Evolutionary conservation across 2,329 filamentous ascomycete species (phyloP), one percentile per base, ranked within the genome.

Genomic region (Ascochyta koolunga): DNA sequence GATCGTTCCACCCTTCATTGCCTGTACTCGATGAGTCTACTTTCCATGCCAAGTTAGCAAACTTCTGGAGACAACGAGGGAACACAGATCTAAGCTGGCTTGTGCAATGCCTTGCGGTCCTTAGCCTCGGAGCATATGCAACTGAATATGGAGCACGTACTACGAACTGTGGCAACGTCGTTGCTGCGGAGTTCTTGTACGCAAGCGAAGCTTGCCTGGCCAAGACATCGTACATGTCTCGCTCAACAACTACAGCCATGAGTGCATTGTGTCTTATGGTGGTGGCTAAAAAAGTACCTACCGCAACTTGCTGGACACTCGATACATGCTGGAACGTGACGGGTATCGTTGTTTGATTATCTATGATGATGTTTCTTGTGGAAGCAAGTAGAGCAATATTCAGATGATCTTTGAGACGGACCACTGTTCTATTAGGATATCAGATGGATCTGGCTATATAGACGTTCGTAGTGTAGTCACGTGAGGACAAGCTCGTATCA

Each of bases 201-300:
- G 62, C 65, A 24, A 53, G 54, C 29, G 64, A 66, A 54, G 62
- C 63, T 29, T 67, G 64, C 38, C 24, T 67, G 19, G 50, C 62
- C 1, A 61, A 54, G 39, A 65, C 63, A 5, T 51, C 60, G 15
- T 66, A 60, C 50, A 61, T 65, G 59, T 60, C 56, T 42, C 60
- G 54, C 19, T 59, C 65, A 10, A 62, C 46, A 10, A 49, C 57
- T 8, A 38, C 44, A 0, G 54, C 47, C 5, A 56, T 67, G 10
- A 50, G 54, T 15, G 64, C 63, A 3, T 40, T 67, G 5, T 64
- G 60, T 24, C 46, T 68, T 4, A 64, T 64, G 61, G 52, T 65
- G 0, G n/a, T 65, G 8, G 64, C 65, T 16, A 68, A 68, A 27
- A 61, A 66, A 32, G 60, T 58, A 36, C 58, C 58, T 2, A 59